phyloP scores from a whole-genome alignment of 805 yeast genomes.

The Tetrapisispora phaffii region DNA sequence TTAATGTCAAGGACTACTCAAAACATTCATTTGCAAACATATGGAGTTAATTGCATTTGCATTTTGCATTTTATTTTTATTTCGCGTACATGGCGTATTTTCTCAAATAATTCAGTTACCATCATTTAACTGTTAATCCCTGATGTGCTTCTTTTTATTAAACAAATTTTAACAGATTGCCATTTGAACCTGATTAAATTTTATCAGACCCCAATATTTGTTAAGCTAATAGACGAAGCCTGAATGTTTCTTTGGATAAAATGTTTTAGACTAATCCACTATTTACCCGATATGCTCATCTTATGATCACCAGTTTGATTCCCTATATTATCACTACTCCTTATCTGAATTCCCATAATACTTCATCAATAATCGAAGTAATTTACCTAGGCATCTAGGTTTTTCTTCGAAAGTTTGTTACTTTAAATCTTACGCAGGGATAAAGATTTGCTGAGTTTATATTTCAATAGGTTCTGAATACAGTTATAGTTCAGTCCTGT shows the following conservation, averaged over 20 bases:
- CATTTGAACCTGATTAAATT: neutral
- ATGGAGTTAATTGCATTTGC: slow-evolving; percentile 1
- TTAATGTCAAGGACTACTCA: neutral
- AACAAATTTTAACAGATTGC: neutral
- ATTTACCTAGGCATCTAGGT: neutral
- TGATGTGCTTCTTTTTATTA: neutral
- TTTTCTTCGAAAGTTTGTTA: no score
- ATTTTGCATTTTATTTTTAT: neutral
- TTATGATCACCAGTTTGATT: neutral
- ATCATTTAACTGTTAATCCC: neutral
- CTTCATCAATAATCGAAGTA: neutral
- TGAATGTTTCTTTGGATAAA: neutral
- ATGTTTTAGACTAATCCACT: neutral
- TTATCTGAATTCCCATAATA: neutral
- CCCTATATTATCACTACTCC: neutral
- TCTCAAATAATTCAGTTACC: neutral
- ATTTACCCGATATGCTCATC: neutral
- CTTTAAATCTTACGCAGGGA: no score
- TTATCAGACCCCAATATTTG: neutral
- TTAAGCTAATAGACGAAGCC: neutral
- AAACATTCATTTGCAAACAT: neutral
- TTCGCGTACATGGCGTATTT: neutral
- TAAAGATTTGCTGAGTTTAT: no score
- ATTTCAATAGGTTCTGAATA: no score
- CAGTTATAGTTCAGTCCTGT: neutral